Evolutionary conservation across 73 alveolate species (phyloP).

Genomic region (Tetrahymena elliotti): DNA sequence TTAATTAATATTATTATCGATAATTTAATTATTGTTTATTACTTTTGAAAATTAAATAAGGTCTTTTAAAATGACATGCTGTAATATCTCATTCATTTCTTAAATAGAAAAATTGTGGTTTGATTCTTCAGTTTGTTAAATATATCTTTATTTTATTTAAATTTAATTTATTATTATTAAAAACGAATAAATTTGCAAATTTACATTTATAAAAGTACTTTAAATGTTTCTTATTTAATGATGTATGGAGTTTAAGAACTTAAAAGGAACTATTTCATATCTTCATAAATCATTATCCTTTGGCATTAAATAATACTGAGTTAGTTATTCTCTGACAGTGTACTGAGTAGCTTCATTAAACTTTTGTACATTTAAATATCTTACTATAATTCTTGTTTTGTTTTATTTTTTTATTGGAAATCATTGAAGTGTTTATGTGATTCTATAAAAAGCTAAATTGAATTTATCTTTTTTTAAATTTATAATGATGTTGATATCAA

Average conservation of each 20-base stretch:
- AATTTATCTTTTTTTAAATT: not conserved
- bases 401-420: not conserved
- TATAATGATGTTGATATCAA: no score
- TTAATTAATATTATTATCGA: not conserved
- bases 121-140: not conserved
- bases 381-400: not conserved
- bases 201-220: not conserved
- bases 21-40: not conserved
- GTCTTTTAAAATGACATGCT: not conserved
- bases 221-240: not conserved
- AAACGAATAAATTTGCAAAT: not conserved
- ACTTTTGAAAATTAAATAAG: not conserved
- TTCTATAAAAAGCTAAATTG: not conserved
- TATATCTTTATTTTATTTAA: not conserved
- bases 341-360: not conserved
- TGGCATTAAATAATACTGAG: not conserved
- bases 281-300: not conserved
- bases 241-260: not conserved
- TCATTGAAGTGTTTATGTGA: not conserved
- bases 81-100: not conserved
- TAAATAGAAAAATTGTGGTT: not conserved
- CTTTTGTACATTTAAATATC: not conserved
- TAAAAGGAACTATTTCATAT: not conserved
- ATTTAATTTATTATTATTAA: not conserved
- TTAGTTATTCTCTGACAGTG: not conserved